Evolutionary conservation across 2,329 filamentous ascomycete species (phyloP).

Genomic region (Clonostachys sp.): DNA sequence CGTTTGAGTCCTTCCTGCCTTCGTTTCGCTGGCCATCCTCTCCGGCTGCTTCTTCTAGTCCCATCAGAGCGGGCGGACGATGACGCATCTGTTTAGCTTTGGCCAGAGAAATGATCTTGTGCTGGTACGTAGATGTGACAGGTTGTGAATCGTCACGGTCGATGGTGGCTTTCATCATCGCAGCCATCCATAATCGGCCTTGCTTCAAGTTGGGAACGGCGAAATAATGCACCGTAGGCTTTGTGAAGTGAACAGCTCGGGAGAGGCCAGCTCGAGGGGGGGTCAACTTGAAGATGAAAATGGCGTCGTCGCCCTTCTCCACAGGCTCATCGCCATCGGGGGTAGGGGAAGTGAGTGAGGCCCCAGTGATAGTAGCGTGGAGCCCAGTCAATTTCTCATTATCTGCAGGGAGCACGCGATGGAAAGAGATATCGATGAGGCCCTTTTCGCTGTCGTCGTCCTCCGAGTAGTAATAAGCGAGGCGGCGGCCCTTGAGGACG

Average conservation of each 20-base stretch:
- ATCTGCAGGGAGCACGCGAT: conserved; percentile 91
- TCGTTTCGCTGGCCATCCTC: conserved; percentile 13
- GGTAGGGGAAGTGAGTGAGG: conserved; percentile 46
- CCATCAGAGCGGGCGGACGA: conserved; percentile 84
- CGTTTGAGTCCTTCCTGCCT: conserved; percentile 19
- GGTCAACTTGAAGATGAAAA: conserved; percentile 98
- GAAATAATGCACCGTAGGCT: conserved; percentile 96
- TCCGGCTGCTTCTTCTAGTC: conserved; percentile 41
- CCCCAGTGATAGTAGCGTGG: conserved; percentile 87
- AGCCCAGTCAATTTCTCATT: conserved; percentile 86
- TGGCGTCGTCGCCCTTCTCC: conserved; percentile 58
- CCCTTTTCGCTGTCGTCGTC: conserved; percentile 90
- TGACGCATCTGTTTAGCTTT: conserved; percentile 87
- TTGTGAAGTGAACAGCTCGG: conserved; percentile 93
- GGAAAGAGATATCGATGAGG: conserved; percentile 94
- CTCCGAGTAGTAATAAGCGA: conserved; percentile 96
- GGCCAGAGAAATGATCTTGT: conserved; percentile 89
- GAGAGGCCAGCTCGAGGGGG: conserved; percentile 84
- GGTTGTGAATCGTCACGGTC: conserved; percentile 79
- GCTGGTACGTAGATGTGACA: conserved; percentile 89
- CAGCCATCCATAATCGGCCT: conserved; percentile 95
- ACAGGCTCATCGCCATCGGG: conserved; percentile 23
- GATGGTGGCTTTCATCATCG: conserved; percentile 97
- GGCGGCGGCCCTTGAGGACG: conserved; percentile 81
- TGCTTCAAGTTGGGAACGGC: conserved; percentile 87